Evolutionary conservation across 805 yeast species (phyloP), one percentile per base, ranked within the genome.

Genomic region (Candida nanaspora): DNA sequence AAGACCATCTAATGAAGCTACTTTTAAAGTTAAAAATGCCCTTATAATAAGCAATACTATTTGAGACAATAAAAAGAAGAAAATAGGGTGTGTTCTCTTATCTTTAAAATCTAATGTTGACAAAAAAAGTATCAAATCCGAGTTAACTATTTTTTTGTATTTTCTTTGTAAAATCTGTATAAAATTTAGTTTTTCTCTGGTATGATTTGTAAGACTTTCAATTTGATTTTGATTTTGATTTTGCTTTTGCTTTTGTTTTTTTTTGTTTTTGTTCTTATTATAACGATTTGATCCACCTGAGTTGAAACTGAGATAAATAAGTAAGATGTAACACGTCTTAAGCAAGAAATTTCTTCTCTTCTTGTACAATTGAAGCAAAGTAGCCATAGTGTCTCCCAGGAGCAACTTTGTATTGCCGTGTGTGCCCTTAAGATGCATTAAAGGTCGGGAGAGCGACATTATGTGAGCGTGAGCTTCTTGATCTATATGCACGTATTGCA

Each of bases 1-100:
- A 53, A 70, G 68, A 48, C 97, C 97, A 59, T 89, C 97, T 43
- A 89, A 68, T 11, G 82, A 76, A 6, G 97, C 96, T 14, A 88
- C 89, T 52, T 80, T 80, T 36, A 89, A 69, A 2, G 95, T 82
- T 22, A 89, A 62, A 20, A 80, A 58, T 0, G 96, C 91, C 47
- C 95, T 71, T 4, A 73, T 47, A 3, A 84, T 70, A 35, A 89
- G 66, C 21, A 86, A 65, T 0, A 67, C 54, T 6, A 86, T 61
- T 58, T 86, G 91, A 0, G 73, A 48, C 1, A 57, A 44, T 29
- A 85, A 65, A 33, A 52, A 50, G 6, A 32, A 34, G 6, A 49
- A 3, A 1, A 56, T 42, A 6, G 43, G 39, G 13, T 42, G 45
- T 2, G 52, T 30, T 18, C 35, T 38, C 14, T 39, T 41, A 14